Base-by-base conservation (phyloP, 176 grass and related monocot species). In the Puya raimondii region DNA sequence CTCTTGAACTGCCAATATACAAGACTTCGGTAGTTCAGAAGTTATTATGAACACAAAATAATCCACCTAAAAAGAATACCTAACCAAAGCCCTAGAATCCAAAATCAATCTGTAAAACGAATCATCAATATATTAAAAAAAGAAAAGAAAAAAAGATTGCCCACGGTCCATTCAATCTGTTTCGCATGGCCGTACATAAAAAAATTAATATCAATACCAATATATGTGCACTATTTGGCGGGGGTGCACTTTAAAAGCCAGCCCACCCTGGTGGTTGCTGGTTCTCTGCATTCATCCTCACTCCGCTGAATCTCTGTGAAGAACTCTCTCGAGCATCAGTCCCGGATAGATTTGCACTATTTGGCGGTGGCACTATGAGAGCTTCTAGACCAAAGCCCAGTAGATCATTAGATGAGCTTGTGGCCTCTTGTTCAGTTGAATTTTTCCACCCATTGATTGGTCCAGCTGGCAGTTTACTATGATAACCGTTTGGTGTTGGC, bases 251-350 rank as follows among this genome's bases (percentile, higher is more conserved):
- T 54, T 86, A 95, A 74, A 95, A 95, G 22, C 84, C 84, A 21
- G 91, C 81, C 91, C 91, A 95, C 54, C 91, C 91, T 66, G 91
- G 68, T 82, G 91, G 91, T 29, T 83, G 82, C 1, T 42, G 33
- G 33, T 42, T 42, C 33, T 88, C 82, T 54, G 63, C 49, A 48
- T 82, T 82, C 82, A 80, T 83, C 0, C 54, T 23, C 22, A 50
- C 25, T 3, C 73, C 63, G 1, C 29, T 74, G 56, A 88, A 88
- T 68, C 85, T 84, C 80, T 83, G 89, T 1, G 85, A 88, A 49
- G 85, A 83, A 64, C 70, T 80, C 70, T 82, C 85, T 47, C 51
- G 73, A 47, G 9, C 71, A 54, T 22, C 52, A 10, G 66, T 10
- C 73, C 76, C 67, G 42, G 69, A 65, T 18, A 71, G 48, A 65